phyloP scores from a whole-genome alignment of 2,329 filamentous ascomycete genomes.

The Cladosporium sp. region DNA sequence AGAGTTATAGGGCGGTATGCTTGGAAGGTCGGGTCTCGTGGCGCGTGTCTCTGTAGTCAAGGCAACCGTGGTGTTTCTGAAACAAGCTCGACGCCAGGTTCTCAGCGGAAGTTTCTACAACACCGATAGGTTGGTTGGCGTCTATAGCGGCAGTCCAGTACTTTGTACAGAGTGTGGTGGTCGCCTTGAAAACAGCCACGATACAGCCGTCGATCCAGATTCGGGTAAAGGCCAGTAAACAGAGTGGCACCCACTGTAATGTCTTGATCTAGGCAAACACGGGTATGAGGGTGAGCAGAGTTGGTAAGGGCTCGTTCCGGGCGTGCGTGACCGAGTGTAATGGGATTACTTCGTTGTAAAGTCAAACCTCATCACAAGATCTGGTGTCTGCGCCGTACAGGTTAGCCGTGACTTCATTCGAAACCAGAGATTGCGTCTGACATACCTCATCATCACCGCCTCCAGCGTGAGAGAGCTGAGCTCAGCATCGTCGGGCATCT shows the following conservation, averaged over 20 bases:
- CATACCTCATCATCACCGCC: conserved; percentile 57
- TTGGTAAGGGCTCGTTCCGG: not conserved
- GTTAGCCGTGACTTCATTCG: not conserved
- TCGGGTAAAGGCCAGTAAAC: not conserved
- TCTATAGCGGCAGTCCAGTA: not conserved
- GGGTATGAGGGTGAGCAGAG: not conserved
- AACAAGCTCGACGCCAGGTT: not conserved
- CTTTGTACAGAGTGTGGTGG: not conserved
- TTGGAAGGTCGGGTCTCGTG: not conserved
- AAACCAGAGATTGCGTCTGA: conserved; percentile 19
- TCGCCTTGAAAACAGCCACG: not conserved
- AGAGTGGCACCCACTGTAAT: not conserved
- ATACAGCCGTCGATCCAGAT: not conserved
- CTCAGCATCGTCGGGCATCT: conserved; percentile 67
- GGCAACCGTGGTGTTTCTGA: not conserved
- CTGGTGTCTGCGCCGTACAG: conserved; percentile 14
- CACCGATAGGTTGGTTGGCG: not conserved
- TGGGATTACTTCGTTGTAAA: not conserved
- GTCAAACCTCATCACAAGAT: conserved; percentile 5
- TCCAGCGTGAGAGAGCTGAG: conserved; percentile 57
- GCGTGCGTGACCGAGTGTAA: not conserved
- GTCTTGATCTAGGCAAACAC: not conserved
- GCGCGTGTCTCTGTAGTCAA: not conserved
- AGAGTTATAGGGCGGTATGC: not conserved
- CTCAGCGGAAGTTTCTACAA: not conserved